phyloP scores from a whole-genome alignment of 768 basidiomycete species.

The Pisolithus orientalis region DNA sequence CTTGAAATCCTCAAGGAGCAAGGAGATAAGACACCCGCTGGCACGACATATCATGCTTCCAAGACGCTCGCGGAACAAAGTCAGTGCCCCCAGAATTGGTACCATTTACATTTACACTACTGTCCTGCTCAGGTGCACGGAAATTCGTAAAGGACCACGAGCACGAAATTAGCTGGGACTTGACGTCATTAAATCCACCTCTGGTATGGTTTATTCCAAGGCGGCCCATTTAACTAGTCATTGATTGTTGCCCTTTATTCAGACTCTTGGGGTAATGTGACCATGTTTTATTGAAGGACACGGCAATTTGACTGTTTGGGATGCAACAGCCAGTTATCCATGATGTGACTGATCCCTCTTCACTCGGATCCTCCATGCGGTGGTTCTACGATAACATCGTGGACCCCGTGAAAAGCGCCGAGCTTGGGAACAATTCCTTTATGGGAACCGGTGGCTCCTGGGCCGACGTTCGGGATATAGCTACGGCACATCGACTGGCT shows the following conservation, averaged over 20 bases:
- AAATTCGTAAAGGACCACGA: conserved; percentile 32
- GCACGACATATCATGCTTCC: conserved; percentile 49
- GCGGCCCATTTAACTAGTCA: not conserved
- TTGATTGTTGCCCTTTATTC: not conserved
- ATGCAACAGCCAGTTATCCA: conserved; percentile 36
- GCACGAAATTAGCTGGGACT: conserved; percentile 30
- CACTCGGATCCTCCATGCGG: conserved; percentile 35
- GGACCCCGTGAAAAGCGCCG: conserved; percentile 10
- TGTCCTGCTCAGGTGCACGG: conserved; percentile 39
- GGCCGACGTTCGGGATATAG: conserved; percentile 53
- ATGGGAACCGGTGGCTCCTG: conserved; percentile 26
- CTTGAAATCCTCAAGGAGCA: conserved; percentile 31
- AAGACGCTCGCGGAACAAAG: conserved; percentile 64
- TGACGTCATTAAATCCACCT: conserved; percentile 36
- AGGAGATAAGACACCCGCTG: conserved; percentile 17
- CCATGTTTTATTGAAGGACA: not conserved
- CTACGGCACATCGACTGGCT: conserved; percentile 45
- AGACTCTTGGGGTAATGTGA: conserved; percentile 25
- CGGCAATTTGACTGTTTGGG: not conserved
- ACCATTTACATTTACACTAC: not conserved
- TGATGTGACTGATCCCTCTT: conserved; percentile 26
- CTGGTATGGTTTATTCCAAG: conserved; percentile 18
- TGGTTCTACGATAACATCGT: conserved; percentile 31
- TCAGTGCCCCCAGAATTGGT: conserved; percentile 8
- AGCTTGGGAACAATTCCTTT: conserved; percentile 18